phyloP scores from a whole-genome alignment of 176 grass and related monocot genomes.

The Aegilops bicornis region DNA sequence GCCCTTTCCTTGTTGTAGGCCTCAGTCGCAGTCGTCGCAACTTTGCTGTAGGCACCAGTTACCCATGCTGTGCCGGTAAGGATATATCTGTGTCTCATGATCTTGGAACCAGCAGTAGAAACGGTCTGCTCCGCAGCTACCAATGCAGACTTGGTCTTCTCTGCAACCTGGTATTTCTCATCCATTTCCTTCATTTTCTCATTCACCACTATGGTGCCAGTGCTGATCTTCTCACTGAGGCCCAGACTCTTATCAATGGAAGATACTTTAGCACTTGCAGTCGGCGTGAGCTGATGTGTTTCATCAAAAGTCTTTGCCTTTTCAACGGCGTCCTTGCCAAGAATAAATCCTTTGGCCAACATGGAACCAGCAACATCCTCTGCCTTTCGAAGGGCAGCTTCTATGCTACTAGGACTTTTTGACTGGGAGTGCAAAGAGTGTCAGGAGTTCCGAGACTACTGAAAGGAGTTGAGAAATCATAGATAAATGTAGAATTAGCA shows the following conservation, averaged over 20 bases:
- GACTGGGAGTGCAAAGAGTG: constrained; percentile 35
- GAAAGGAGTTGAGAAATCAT: background rate
- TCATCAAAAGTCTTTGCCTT: constrained; percentile 80
- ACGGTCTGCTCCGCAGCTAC: constrained; percentile 73
- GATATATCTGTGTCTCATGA: constrained; percentile 77
- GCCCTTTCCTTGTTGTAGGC: constrained; percentile 44
- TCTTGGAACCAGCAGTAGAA: constrained; percentile 58
- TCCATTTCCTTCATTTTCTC: constrained; percentile 92
- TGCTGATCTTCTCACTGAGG: constrained; percentile 67
- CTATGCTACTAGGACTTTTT: constrained; percentile 40
- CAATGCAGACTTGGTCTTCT: constrained; percentile 77
- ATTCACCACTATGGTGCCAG: constrained; percentile 54
- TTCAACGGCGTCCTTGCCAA: constrained; percentile 73
- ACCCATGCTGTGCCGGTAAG: constrained; percentile 73
- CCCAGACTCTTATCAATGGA: constrained; percentile 64
- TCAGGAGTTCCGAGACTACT: background rate
- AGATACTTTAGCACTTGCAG: constrained; percentile 65
- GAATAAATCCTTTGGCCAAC: constrained; percentile 72
- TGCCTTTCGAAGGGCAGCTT: constrained; percentile 62
- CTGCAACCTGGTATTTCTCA: constrained; percentile 83
- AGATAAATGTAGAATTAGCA: constrained; percentile 10
- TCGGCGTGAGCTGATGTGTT: constrained; percentile 67
- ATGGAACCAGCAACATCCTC: constrained; percentile 66
- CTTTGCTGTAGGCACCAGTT: constrained; percentile 75
- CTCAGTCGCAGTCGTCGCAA: constrained; percentile 47